Evolutionary conservation across 2,329 filamentous ascomycete species (phyloP), one percentile per base, ranked within the genome.

Genomic region (Fusarium sp.): DNA sequence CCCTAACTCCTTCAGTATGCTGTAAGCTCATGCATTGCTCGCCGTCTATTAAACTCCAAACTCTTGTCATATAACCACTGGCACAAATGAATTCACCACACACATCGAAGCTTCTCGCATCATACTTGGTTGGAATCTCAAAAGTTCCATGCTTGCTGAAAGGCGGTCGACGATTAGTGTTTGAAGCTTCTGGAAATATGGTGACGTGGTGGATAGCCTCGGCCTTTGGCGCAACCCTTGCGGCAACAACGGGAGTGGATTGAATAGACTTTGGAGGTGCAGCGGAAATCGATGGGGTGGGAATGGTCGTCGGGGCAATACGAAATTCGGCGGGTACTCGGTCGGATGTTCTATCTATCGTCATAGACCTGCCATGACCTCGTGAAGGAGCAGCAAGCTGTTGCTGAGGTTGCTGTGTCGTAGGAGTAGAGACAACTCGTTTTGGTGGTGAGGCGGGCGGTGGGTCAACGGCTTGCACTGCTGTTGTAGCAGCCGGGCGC

Each of bases 81-180:
- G 94, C 95, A 77, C 93, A 97, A 10, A 96, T 89, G 70, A 92
- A 90, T 68, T 94, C 91, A 10, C 96, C 96, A 76, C 93, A 98
- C 5, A 97, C 90, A 66, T 96, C 94, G 76, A 98, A 90, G 29
- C 94, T 84, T 41, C 93, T 90, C 8, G 93, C 92, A 68, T 98
- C 96, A 71, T 97, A 96, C 73, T 93, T 94, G 5, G 92, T 94
- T 29, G 86, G 81, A 58, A 99, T 94, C 68, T 95, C 92, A 52
- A 86, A 86, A n/a, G 88, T 86, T 1, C 92, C 91, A 41, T 89
- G 86, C 72, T 90, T 91, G 71, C 93, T 89, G 52, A 86, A 87
- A 0, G 96, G 96, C 18, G 93, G 92, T 48, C 94, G 88, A 49
- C 96, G 89, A 76, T 98, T 99, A 4, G 93, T 89, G 69, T 91